Base-by-base conservation (phyloP, 306 rosid species). In the Vigna radiata region DNA sequence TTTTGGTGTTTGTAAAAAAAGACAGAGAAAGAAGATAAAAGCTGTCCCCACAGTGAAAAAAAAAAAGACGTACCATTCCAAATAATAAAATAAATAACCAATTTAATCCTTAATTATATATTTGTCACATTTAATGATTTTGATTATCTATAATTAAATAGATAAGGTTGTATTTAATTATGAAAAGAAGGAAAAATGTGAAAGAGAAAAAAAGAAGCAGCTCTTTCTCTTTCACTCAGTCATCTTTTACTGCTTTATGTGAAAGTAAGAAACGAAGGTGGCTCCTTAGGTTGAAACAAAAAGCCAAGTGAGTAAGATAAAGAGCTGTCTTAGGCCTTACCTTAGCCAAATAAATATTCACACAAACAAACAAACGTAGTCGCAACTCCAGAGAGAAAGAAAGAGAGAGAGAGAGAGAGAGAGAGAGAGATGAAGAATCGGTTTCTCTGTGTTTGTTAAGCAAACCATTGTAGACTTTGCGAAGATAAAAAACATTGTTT, bases 21-120 rank as follows among this genome's bases (percentile, higher is more conserved):
- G 12, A 67, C 55, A 36, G 47, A 47, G 47, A 74, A 74, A 79
- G 80, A 33, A 75, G 83, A 82, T 79, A 79, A 84, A 82, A 79
- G 73, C 74, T 82, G 90, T 76, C 83, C 88, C 85, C 86, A 81
- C 84, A 27, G 47, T 52, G 70, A 55, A 48, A 84, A 73, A 55
- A 48, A 84, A 73, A 19, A 19, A 19, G 21, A 41, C 36, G 14
- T 4, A 48, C 11, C 14, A 78, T 19, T 56, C 62, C 16, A 50
- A n/a, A 44, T 4, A 41, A 44, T 44, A 44, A 12, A 43, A 43
- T 39, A 39, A 39, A 8, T 39, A 2, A 39, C 8, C 8, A 8
- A 8, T 41, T 41, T 41, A 8, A 41, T 41, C 12, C 46, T 9
- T 41, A 41, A 41, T 41, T 41, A 2, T 6, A 36, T 36, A 41